phyloP scores from a whole-genome alignment of 1,139 yeast genomes.

The Taiozyma sp. region DNA sequence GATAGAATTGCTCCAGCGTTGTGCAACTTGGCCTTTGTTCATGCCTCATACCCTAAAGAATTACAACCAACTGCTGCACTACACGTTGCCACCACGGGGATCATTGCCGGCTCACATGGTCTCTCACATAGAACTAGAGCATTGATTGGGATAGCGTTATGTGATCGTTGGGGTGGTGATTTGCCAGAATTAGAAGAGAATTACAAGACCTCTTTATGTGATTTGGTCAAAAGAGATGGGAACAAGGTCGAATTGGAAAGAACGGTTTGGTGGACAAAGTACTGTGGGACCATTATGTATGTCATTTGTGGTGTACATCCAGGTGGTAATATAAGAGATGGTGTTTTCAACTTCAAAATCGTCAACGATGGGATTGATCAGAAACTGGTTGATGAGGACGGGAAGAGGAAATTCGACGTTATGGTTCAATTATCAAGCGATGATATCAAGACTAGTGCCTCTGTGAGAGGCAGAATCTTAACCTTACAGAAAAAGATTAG shows the following conservation, averaged over 20 bases:
- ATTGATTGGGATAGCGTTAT: slow-evolving; percentile 58
- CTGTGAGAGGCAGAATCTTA: slow-evolving; percentile 48
- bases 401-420: slow-evolving; percentile 35
- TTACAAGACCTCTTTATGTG: slow-evolving; percentile 38
- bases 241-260: slow-evolving; percentile 38
- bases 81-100: slow-evolving; percentile 62
- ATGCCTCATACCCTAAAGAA: slow-evolving; percentile 67
- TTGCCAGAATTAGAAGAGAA: slow-evolving; percentile 48
- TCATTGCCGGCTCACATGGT: slow-evolving; percentile 67
- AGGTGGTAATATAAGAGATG: slow-evolving; percentile 63
- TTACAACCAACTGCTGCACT: slow-evolving; percentile 67
- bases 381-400: slow-evolving; percentile 21
- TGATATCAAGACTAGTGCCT: slow-evolving; percentile 49
- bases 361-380: slow-evolving; percentile 23
- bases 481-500: slow-evolving; percentile 48
- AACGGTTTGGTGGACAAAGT: slow-evolving; percentile 60
- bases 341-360: slow-evolving; percentile 39
- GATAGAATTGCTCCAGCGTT: slow-evolving; percentile 59
- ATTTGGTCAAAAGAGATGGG: slow-evolving; percentile 37
- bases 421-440: slow-evolving; percentile 44
- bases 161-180: slow-evolving; percentile 76
- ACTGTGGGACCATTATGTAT: slow-evolving; percentile 63
- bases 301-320: slow-evolving; percentile 73
- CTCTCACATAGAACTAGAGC: slow-evolving; percentile 63
- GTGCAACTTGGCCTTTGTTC: slow-evolving; percentile 65